Base-by-base conservation (phyloP, 2,329 filamentous ascomycete species). In the Colletotrichum lupini region DNA sequence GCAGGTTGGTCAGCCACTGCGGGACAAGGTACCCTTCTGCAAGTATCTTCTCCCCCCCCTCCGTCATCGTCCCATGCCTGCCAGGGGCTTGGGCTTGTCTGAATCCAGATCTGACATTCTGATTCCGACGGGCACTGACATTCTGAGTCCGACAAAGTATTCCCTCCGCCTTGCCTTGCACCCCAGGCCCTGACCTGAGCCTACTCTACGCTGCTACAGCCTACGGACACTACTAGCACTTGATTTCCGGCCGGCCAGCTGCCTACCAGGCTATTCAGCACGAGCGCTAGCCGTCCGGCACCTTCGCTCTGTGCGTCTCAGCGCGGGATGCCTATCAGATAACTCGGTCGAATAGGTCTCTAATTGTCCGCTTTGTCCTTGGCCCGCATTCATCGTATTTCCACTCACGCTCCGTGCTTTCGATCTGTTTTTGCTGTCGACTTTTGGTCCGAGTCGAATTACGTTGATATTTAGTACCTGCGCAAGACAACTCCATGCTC, bases 11-110 rank as follows among this genome's bases (percentile, higher is more conserved):
- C 19, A 49, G 42, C 19, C 42, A 49, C 19, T 49, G 42, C 24
- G 22, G 65, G 63, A 63, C 30, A 12, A 63, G 52, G 57, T 16
- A 37, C 22, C 28, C 28, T 61, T 42, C 30, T 22, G 32, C 28
- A 28, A 62, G 19, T 24, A 53, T 52, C 37, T 32, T 49, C 49
- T 59, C 52, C 46, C 37, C 75, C 68, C 68, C 66, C 57, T 68
- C 49, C 30, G 49, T 56, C 46, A 68, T 68, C 66, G 49, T 69
- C 67, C 67, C 52, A 65, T 65, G 24, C 59, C 52, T 46, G 60
- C 42, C 9, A 22, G 19, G 26, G 42, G 60, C 60, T 32, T 46
- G 30, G 26, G 42, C 60, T 63, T 67, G 68, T 60, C 68, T 26
- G 24, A 53, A 63, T 63, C 49, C 60, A 46, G 30, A 11, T 53